Evolutionary conservation across 2,329 filamentous ascomycete species (phyloP).

Genomic region (Fusarium sp.): DNA sequence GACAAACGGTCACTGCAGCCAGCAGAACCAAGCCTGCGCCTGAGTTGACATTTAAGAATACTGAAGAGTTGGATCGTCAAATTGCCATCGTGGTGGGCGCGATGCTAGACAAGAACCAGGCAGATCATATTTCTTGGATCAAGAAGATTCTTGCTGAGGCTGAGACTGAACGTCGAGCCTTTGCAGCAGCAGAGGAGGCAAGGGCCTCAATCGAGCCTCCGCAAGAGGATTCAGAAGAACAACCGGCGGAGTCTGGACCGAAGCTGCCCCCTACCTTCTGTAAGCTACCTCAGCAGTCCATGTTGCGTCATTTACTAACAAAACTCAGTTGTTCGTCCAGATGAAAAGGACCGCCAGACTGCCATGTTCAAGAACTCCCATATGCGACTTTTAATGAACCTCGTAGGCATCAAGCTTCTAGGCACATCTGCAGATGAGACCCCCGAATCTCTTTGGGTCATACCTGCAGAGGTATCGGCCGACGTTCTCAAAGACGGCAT

Average conservation of each 20-base stretch:
- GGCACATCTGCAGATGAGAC: constrained; percentile 72
- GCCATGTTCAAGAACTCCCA: constrained; percentile 92
- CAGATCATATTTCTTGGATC: constrained; percentile 83
- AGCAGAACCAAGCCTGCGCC: constrained; percentile 76
- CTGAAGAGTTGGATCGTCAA: constrained; percentile 75
- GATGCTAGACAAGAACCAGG: constrained; percentile 82
- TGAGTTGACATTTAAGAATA: constrained; percentile 84
- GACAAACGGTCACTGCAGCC: constrained; percentile 75
- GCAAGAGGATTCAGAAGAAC: constrained; percentile 50
- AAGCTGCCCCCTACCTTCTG: constrained; percentile 51
- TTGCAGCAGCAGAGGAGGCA: constrained; percentile 78
- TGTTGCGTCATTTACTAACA: constrained; percentile 45
- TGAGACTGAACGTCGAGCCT: constrained; percentile 78
- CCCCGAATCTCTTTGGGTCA: constrained; percentile 79
- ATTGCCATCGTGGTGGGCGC: constrained; percentile 84
- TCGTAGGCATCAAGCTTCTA: constrained; percentile 75
- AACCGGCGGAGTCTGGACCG: constrained; percentile 41
- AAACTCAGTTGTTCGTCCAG: constrained; percentile 67
- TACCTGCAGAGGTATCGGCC: constrained; percentile 74
- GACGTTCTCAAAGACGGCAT: constrained; percentile 74
- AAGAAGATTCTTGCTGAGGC: constrained; percentile 77
- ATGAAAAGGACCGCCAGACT: constrained; percentile 72
- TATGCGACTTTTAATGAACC: constrained; percentile 83
- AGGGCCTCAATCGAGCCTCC: constrained; percentile 56
- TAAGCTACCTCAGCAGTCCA: constrained; percentile 39